Evolutionary conservation across 1,284 basidiomycete species (phyloP).

Genomic region (Trametes pubescens): DNA sequence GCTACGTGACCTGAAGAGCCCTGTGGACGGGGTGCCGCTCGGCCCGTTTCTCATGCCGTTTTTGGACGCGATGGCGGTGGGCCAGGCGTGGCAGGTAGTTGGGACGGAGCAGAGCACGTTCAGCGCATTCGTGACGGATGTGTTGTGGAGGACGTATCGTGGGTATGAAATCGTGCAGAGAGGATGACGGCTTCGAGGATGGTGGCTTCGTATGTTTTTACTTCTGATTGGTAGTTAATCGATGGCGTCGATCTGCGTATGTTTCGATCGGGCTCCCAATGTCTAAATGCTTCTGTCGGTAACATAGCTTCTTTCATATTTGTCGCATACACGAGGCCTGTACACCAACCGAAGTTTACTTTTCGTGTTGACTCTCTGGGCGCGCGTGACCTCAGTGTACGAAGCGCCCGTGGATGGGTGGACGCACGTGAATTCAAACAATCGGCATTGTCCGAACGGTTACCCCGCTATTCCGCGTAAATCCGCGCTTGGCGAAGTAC

Average conservation of each 20-base stretch:
- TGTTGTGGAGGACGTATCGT: conserved; percentile 70
- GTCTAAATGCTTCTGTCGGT: neutral
- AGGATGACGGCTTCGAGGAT: conserved; percentile 42
- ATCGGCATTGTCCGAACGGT: conserved; percentile 20
- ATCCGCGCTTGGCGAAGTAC: conserved; percentile 22
- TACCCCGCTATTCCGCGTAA: conserved; percentile 23
- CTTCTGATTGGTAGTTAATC: neutral
- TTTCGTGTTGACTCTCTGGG: neutral
- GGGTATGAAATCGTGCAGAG: conserved; percentile 59
- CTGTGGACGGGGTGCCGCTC: conserved; percentile 61
- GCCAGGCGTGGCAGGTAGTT: conserved; percentile 61
- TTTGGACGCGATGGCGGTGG: conserved; percentile 74
- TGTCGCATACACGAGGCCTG: too few species aligned
- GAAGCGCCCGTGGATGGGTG: neutral
- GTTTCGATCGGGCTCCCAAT: too few species aligned
- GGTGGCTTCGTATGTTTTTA: too few species aligned
- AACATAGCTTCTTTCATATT: neutral
- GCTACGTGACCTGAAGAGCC: conserved; percentile 55
- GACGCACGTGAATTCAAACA: conserved; percentile 15
- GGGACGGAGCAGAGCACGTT: conserved; percentile 80
- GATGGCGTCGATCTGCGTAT: neutral
- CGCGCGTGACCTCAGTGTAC: neutral
- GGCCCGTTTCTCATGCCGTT: conserved; percentile 64
- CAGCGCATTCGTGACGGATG: conserved; percentile 70
- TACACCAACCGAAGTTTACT: too few species aligned